phyloP scores from a whole-genome alignment of 306 rosid species.

The Rosa chinensis region DNA sequence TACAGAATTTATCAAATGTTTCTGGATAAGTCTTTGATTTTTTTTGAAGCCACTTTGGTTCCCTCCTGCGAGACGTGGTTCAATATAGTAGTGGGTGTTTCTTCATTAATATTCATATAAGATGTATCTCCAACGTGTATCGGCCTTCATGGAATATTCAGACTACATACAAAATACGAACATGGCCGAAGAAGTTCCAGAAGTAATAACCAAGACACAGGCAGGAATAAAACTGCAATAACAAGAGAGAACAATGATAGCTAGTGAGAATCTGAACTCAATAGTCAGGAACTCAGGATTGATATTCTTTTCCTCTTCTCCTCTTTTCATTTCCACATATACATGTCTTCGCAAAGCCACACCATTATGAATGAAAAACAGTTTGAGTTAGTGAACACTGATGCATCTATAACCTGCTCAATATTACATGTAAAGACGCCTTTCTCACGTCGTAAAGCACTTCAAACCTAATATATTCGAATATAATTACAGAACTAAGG shows the following conservation, averaged over 20 bases:
- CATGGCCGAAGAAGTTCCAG: too few species aligned
- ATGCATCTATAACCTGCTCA: not conserved
- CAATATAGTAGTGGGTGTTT: too few species aligned
- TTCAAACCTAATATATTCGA: not conserved
- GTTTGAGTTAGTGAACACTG: not conserved
- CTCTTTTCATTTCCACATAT: not conserved
- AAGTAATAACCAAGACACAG: conserved; percentile 60
- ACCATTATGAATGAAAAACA: not conserved
- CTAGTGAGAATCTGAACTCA: not conserved
- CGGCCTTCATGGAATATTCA: too few species aligned
- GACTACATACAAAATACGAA: too few species aligned
- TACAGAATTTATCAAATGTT: too few species aligned
- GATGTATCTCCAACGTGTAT: too few species aligned
- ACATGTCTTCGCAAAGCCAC: not conserved
- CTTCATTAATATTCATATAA: too few species aligned
- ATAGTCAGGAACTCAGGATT: not conserved
- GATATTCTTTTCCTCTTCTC: too few species aligned
- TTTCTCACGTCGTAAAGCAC: not conserved
- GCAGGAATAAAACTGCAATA: conserved; percentile 80
- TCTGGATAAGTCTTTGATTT: too few species aligned
- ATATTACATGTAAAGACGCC: conserved; percentile 5
- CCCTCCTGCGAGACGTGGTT: too few species aligned
- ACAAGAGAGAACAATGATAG: not conserved
- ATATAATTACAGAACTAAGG: conserved; percentile 1
- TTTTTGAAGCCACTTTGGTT: too few species aligned